A percentile compares a stretch with the other conserved stretches of the same genome.
Conservation (phyloP, 2,329 filamentous ascomycete species). For the Colletotrichum liriopes region DNA sequence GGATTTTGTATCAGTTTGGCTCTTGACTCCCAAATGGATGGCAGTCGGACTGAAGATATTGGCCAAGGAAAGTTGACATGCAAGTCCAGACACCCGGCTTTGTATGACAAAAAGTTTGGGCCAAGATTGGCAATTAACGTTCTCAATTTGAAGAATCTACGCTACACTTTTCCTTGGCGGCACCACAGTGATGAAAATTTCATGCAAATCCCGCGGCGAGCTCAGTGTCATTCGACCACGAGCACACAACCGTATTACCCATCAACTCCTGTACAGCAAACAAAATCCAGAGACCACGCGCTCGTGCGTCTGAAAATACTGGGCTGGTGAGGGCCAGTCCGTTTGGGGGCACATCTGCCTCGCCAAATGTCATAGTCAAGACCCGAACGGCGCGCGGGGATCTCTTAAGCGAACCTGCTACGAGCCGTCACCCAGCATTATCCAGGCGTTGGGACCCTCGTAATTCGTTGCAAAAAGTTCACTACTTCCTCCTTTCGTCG, state of each 20-base stretch:
- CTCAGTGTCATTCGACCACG: conserved; percentile 24
- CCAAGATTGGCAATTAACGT: no score
- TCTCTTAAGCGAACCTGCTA: conserved; percentile 59
- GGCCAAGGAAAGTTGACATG: neutral
- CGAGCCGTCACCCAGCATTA: conserved; percentile 63
- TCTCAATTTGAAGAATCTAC: neutral
- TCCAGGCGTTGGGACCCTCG: conserved; percentile 54
- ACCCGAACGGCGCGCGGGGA: conserved; percentile 50
- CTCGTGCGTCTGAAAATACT: conserved; percentile 4
- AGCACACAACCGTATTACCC: conserved; percentile 28
- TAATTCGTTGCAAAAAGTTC: conserved; percentile 47
- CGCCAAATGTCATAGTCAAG: conserved; percentile 48
- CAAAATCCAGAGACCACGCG: neutral
- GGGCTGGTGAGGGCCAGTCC: conserved; percentile 57
- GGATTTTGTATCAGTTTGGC: neutral
- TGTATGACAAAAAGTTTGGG: neutral
- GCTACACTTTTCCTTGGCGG: neutral
- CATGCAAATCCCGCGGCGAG: conserved; percentile 13
- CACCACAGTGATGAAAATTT: neutral
- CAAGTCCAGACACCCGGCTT: neutral
- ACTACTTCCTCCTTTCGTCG: conserved; percentile 44
- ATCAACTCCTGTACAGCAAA: conserved; percentile 1
- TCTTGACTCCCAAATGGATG: neutral
- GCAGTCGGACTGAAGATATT: neutral
- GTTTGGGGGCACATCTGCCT: conserved; percentile 49